A percentile compares a stretch with the other conserved stretches of the same genome.
phyloP scores from a whole-genome alignment of 2,329 filamentous ascomycete species.

The Fusarium illudens region DNA sequence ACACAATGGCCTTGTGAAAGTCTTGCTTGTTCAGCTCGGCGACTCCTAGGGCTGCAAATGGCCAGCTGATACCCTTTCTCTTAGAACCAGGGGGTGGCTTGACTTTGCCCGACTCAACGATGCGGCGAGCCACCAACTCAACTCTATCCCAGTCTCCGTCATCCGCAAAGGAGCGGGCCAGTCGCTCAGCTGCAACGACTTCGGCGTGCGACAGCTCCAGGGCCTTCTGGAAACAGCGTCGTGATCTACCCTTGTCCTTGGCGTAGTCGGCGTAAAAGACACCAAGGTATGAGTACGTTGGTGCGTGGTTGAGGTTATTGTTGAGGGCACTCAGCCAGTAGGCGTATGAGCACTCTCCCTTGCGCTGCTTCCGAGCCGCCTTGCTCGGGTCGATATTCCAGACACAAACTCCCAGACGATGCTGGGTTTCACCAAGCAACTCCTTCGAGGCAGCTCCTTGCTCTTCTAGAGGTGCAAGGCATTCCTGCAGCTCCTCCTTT shows the following conservation, averaged over 20 bases:
- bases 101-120: conserved; percentile 94
- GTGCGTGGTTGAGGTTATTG: conserved; percentile 85
- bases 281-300: conserved; percentile 90
- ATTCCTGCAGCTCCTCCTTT: conserved; percentile 73
- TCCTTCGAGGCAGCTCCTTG: conserved; percentile 67
- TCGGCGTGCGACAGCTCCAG: conserved; percentile 91
- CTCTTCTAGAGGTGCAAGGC: conserved; percentile 70
- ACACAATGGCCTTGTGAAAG: conserved; percentile 86
- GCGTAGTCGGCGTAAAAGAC: conserved; percentile 92
- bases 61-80: conserved; percentile 93
- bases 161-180: conserved; percentile 87
- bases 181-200: conserved; percentile 83
- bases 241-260: conserved; percentile 83
- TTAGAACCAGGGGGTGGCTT: conserved; percentile 91
- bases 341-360: conserved; percentile 74
- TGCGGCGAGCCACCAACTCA: conserved; percentile 87
- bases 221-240: conserved; percentile 95
- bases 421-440: conserved; percentile 84
- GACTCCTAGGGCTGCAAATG: conserved; percentile 90
- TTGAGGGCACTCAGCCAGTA: conserved; percentile 86
- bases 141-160: conserved; percentile 96
- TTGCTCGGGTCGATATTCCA: conserved; percentile 85
- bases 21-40: conserved; percentile 95
- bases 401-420: conserved; percentile 84
- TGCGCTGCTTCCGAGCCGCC: conserved; percentile 78